A percentile compares a stretch with the other conserved stretches of the same genome.
phyloP scores from a whole-genome alignment of 2,329 filamentous ascomycete genomes.

The Penicillium paneum region DNA sequence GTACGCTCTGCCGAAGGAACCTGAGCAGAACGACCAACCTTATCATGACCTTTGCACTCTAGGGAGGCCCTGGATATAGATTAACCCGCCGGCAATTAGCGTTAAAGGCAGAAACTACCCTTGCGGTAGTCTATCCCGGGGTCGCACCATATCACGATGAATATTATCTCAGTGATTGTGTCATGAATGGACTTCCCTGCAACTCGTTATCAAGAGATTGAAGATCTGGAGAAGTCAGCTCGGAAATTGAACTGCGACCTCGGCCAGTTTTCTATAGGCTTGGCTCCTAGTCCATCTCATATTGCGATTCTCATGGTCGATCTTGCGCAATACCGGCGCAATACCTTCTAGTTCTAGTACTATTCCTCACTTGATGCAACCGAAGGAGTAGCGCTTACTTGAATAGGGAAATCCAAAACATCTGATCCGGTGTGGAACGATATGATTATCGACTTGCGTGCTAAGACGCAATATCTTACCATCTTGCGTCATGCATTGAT shows the following conservation, averaged over 20 bases:
- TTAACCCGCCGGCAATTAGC: not conserved
- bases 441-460: constrained; percentile 1
- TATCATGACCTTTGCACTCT: not conserved
- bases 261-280: not conserved
- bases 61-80: not conserved
- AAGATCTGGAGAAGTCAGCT: no score
- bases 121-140: no score
- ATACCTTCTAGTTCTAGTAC: not conserved
- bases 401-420: not conserved
- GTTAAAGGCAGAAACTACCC: no score
- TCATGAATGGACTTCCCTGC: not conserved
- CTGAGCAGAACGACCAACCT: not conserved
- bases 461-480: constrained; percentile 4
- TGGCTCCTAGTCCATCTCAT: not conserved
- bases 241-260: not conserved
- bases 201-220: not conserved
- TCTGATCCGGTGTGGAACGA: not conserved
- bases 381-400: not conserved
- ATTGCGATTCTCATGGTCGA: not conserved
- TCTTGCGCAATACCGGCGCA: constrained; percentile 3
- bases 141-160: not conserved
- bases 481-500: constrained; percentile 2
- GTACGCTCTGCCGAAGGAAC: not conserved
- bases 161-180: not conserved
- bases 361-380: not conserved